Percentiles rank a stretch among this genome's conserved stretches.
Conservation (phyloP, 257 asterid species). For the Gentiana straminea region DNA sequence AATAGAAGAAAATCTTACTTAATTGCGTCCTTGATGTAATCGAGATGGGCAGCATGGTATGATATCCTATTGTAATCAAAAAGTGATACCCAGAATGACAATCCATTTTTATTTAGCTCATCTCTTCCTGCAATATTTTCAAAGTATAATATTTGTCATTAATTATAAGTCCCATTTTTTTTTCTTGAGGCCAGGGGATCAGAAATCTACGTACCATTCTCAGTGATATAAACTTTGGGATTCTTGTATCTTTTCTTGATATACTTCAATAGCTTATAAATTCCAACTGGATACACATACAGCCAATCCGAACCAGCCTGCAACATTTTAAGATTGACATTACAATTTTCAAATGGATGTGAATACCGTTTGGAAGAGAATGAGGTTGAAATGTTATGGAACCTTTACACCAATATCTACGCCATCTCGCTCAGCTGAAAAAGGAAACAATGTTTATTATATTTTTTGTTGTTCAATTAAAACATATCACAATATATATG, state of each 20-base stretch:
- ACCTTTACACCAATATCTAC: neutral
- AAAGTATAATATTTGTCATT: no score
- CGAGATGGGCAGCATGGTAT: slow-evolving; percentile 15
- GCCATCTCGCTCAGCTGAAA: neutral
- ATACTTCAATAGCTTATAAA: neutral
- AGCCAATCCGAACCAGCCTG: slow-evolving; percentile 10
- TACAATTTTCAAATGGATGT: neutral
- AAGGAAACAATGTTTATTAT: no score
- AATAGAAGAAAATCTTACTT: slow-evolving; percentile 8
- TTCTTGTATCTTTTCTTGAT: neutral
- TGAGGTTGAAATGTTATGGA: neutral
- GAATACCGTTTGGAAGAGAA: neutral
- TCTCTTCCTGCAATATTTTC: no score
- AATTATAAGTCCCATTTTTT: no score
- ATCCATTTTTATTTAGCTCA: no score
- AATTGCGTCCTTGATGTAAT: slow-evolving; percentile 13
- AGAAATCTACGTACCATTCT: neutral
- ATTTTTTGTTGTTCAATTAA: slow-evolving; percentile 6
- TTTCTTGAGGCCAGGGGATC: no score
- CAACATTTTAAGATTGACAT: neutral
- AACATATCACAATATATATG: slow-evolving; percentile 4
- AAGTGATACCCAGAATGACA: slow-evolving; percentile 8
- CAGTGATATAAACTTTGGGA: neutral
- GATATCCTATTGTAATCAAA: slow-evolving; percentile 12
- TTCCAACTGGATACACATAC: neutral